phyloP scores from a whole-genome alignment of 768 basidiomycete genomes.

The Pulveroboletus sp. region DNA sequence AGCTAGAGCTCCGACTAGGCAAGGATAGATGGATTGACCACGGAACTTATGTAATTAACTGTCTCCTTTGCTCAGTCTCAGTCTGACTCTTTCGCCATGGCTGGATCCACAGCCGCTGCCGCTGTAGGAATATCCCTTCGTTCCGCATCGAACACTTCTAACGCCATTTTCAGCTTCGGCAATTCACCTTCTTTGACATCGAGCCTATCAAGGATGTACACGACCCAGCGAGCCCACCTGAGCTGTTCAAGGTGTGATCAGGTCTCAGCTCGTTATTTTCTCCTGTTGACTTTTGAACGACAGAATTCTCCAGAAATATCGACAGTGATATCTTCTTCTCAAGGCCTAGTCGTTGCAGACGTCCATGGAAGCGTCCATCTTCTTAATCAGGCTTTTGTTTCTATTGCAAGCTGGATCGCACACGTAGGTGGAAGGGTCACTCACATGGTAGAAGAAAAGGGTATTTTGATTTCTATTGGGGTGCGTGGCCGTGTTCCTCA shows the following conservation, averaged over 20 bases:
- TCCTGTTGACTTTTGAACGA: conserved; percentile 1
- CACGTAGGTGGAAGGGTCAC: conserved; percentile 77
- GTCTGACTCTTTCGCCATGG: conserved; percentile 5
- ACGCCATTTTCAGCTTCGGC: conserved; percentile 60
- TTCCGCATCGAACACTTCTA: neutral
- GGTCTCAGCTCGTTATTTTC: neutral
- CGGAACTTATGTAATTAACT: too few relatives aligned
- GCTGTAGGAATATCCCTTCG: conserved; percentile 13
- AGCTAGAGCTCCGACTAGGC: too few relatives aligned
- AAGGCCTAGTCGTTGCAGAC: conserved; percentile 75
- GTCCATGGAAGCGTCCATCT: conserved; percentile 80
- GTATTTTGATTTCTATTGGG: conserved; percentile 83
- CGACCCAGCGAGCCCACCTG: conserved; percentile 68
- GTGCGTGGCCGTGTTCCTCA: conserved; percentile 41
- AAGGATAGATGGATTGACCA: too few relatives aligned
- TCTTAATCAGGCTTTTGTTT: conserved; percentile 70
- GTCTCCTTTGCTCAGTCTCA: neutral
- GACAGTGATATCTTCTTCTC: conserved; percentile 54
- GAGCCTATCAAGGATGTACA: conserved; percentile 73
- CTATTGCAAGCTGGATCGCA: conserved; percentile 70
- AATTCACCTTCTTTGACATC: conserved; percentile 87
- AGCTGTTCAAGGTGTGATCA: conserved; percentile 64
- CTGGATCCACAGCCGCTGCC: conserved; percentile 10
- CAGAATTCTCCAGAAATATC: conserved; percentile 72
- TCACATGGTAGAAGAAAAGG: conserved; percentile 79